These are phyloP conservation scores for Cyberlindnera meyerae DNA, from an alignment of 805 yeast genomes.

Conservation along the genomic window DNA sequence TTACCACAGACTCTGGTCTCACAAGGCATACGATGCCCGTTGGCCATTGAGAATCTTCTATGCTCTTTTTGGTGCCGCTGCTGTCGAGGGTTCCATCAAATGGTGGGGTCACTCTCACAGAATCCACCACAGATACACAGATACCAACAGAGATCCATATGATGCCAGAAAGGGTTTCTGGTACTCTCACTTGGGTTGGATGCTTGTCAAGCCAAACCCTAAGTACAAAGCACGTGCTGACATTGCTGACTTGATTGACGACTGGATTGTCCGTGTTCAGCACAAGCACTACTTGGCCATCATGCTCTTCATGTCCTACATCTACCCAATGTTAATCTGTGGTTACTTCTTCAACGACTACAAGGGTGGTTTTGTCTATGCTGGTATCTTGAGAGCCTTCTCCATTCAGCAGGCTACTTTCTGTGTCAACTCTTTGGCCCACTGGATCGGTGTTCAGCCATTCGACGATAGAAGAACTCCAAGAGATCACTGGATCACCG, in stretches of 20 bases:
- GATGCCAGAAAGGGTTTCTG: conserved; percentile 82
- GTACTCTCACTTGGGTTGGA: conserved; percentile 86
- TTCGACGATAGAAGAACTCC: conserved; percentile 86
- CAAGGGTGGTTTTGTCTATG: conserved; percentile 71
- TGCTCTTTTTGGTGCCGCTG: conserved; percentile 78
- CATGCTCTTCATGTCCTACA: conserved; percentile 57
- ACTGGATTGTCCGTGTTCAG: conserved; percentile 76
- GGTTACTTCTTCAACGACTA: conserved; percentile 56
- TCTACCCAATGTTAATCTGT: conserved; percentile 57
- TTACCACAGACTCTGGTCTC: conserved; percentile 77
- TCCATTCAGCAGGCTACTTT: conserved; percentile 80
- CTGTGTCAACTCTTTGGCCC: conserved; percentile 82
- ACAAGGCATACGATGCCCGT: conserved; percentile 63
- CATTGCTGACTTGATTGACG: conserved; percentile 70
- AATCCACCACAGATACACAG: conserved; percentile 83
- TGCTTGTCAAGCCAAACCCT: conserved; percentile 76
- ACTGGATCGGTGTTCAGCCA: conserved; percentile 83
- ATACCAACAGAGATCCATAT: conserved; percentile 78
- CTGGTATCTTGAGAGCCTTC: conserved; percentile 65
- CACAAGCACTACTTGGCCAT: conserved; percentile 68
- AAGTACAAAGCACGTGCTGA: conserved; percentile 56
- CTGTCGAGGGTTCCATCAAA: conserved; percentile 80
- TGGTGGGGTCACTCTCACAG: conserved; percentile 90
- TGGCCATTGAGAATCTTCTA: conserved; percentile 56
- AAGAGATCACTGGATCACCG: conserved; percentile 76